Evolutionary conservation across 2,329 filamentous ascomycete species (phyloP).

Genomic region (Thermoascus crustaceus): DNA sequence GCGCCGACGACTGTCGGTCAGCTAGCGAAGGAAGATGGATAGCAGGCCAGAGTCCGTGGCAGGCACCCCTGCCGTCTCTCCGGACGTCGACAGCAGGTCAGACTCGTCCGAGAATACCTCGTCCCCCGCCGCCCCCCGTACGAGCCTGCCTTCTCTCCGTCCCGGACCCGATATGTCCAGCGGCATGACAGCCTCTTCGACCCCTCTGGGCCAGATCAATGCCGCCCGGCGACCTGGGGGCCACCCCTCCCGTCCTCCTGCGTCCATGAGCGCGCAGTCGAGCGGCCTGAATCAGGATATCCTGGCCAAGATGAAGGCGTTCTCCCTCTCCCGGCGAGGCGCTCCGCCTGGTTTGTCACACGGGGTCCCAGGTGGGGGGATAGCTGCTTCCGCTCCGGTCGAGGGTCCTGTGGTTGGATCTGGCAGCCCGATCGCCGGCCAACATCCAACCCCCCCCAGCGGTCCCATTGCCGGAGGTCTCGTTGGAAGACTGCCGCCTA

Average conservation of each 20-base stretch:
- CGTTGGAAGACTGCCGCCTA: constrained; percentile 20
- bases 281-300: constrained; percentile 55
- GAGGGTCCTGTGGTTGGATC: constrained; percentile 5
- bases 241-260: constrained; percentile 17
- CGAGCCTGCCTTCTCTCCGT: constrained; percentile 21
- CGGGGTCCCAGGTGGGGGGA: constrained; percentile 25
- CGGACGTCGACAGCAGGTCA: constrained; percentile 13
- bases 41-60: constrained; percentile 4
- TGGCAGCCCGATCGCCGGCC: constrained; percentile 8
- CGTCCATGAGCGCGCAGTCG: constrained; percentile 33
- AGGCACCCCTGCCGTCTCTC: constrained; percentile 14
- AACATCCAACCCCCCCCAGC: constrained; percentile 13
- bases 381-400: too few relatives aligned
- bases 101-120: constrained; percentile 14
- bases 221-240: constrained; percentile 50
- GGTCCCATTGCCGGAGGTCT: constrained; percentile 23
- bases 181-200: constrained; percentile 73
- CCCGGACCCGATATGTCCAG: constrained; percentile 16
- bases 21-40: background rate
- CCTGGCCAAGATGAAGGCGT: constrained; percentile 61
- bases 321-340: constrained; percentile 57
- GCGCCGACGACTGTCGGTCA: background rate
- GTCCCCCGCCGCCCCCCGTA: constrained; percentile 24
- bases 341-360: constrained; percentile 36
- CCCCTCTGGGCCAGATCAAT: constrained; percentile 68